Conservation (phyloP, 2,329 filamentous ascomycete genomes). For the Fusarium irregulare region DNA sequence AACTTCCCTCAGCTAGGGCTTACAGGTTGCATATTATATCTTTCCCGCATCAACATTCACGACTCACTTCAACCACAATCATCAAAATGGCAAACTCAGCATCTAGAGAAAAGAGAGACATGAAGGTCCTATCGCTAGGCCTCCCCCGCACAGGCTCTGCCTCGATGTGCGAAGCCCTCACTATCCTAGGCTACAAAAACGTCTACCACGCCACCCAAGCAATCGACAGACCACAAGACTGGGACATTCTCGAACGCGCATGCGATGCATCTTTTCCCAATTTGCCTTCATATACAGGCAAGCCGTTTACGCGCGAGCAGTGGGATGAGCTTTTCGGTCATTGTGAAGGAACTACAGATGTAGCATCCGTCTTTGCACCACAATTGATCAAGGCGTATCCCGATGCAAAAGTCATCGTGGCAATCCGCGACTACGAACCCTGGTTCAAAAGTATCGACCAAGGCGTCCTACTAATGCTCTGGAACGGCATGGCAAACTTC, state of each 20-base stretch:
- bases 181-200: constrained; percentile 48
- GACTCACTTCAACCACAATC: too few relatives aligned
- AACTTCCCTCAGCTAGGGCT: neutral
- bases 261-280: constrained; percentile 47
- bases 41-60: neutral
- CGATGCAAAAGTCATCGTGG: constrained; percentile 50
- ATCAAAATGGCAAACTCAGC: neutral
- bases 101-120: constrained; percentile 34
- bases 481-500: constrained; percentile 30
- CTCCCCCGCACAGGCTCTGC: constrained; percentile 50
- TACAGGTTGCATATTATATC: neutral
- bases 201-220: constrained; percentile 49
- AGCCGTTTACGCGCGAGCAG: constrained; percentile 43
- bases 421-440: constrained; percentile 47
- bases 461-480: constrained; percentile 43
- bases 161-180: constrained; percentile 51
- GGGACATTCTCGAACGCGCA: constrained; percentile 43
- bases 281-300: constrained; percentile 45
- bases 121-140: constrained; percentile 48
- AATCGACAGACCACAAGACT: constrained; percentile 41
- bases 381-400: constrained; percentile 49
- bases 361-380: constrained; percentile 45
- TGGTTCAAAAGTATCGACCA: constrained; percentile 51
- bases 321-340: constrained; percentile 51
- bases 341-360: constrained; percentile 49